These are phyloP conservation scores for Retiboletus flavoniger DNA, from an alignment of 1,284 basidiomycete genomes.

Conservation along the genomic window DNA sequence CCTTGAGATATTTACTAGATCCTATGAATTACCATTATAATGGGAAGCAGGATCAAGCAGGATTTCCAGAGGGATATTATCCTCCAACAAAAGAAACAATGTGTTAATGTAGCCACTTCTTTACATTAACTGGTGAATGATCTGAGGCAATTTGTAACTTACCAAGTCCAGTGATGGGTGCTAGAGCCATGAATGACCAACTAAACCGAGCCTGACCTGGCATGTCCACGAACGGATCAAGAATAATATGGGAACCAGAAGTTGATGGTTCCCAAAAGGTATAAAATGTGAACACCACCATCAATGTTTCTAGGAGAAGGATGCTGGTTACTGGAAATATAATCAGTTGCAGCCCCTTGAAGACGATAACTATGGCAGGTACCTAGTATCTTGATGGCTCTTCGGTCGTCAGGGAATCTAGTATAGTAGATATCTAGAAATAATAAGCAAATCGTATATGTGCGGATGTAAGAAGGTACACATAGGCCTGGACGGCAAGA, in stretches of 20 bases:
- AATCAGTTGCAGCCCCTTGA: background rate
- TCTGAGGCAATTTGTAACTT: background rate
- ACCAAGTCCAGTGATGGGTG: constrained; percentile 15
- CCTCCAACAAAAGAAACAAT: constrained; percentile 21
- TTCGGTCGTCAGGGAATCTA: constrained; percentile 7
- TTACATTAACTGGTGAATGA: background rate
- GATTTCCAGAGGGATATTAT: constrained; percentile 11
- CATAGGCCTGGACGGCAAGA: constrained; percentile 5
- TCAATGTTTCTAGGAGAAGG: constrained; percentile 14
- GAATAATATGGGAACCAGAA: too few species aligned
- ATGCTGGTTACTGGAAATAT: constrained; percentile 4
- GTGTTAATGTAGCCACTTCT: constrained; percentile 12
- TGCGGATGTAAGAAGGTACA: background rate
- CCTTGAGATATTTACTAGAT: background rate
- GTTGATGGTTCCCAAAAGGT: constrained; percentile 9
- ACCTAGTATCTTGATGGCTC: constrained; percentile 11
- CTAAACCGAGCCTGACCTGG: background rate
- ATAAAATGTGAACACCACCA: constrained; percentile 10
- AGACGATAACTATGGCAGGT: background rate
- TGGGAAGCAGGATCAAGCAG: background rate
- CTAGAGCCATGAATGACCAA: background rate
- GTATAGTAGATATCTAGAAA: constrained; percentile 14
- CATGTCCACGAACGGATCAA: too few species aligned
- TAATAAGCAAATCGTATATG: background rate
- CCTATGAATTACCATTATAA: constrained; percentile 11